Base-by-base conservation (phyloP, 164 flowering plant species). In the Aristolochia fimbriata region DNA sequence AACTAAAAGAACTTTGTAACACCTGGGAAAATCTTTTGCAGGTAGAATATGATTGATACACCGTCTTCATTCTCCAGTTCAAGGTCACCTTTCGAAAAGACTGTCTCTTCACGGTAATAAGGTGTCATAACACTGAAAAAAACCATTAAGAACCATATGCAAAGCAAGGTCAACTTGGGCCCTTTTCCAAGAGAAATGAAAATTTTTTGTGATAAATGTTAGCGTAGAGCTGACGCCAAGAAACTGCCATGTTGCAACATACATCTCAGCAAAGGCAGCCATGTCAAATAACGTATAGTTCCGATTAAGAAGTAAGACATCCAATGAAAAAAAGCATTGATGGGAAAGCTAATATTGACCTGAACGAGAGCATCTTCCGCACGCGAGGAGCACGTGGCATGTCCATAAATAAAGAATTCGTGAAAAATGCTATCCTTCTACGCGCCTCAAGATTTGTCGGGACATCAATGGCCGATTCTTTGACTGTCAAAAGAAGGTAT, bases 1-100 rank as follows among this genome's bases (percentile, higher is more conserved):
- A 37, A 37, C 43, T 0, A 37, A 37, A 7, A 37, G 43, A 37
- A 37, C 15, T 3, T 23, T 37, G 30, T 19, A 33, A 14, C 8
- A 89, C 96, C 94, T 79, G 96, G 96, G 61, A 72, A 89, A 33
- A 89, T 89, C 58, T 86, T 93, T 77, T 88, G 97, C 77, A 93
- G 71, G 73, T 93, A 93, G 75, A 75, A 93, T 57, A 88, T 72
- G 72, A 88, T 83, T 30, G 96, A 86, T 25, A 93, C 72, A 62
- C 97, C 99, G 77, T 91, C 97, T 76, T 94, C 96, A 79, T 91
- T 94, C 62, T 88, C 96, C 73, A 80, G 70, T 71, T 85, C 93
- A 66, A 94, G 91, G 66, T 91, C 96, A 69, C 73, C 67, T 68
- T 80, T 88, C 13, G 96, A 87, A 60, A 78, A 94, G 46, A 88